Percentiles rank a stretch among this genome's conserved stretches.
phyloP scores from a whole-genome alignment of 169 alveolate species.

The Cryptosporidium viatorum region DNA sequence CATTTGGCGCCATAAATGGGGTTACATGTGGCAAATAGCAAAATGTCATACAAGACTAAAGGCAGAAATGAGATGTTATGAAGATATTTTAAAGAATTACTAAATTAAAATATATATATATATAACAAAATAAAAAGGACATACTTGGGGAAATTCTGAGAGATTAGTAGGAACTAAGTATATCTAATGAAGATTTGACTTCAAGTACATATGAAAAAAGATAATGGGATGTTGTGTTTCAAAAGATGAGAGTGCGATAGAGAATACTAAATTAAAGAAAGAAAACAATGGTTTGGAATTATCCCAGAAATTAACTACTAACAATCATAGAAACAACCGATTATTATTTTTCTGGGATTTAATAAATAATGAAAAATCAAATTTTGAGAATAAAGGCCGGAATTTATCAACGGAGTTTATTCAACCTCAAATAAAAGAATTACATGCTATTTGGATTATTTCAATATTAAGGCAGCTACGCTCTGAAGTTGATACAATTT shows the following conservation, averaged over 20 bases:
- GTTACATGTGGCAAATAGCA: slow-evolving; percentile 54
- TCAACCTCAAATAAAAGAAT: slow-evolving; percentile 43
- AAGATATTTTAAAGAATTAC: not conserved
- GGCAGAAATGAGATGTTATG: not conserved
- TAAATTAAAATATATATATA: not conserved
- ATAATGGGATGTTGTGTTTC: slow-evolving; percentile 72
- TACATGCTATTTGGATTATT: slow-evolving; percentile 55
- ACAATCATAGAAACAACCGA: not conserved
- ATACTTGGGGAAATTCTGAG: not conserved
- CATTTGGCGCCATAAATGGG: slow-evolving; percentile 26
- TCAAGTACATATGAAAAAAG: not conserved
- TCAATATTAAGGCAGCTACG: slow-evolving; percentile 54
- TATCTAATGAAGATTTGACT: slow-evolving; percentile 5
- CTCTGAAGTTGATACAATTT: slow-evolving; percentile 52
- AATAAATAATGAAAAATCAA: not conserved
- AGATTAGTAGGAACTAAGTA: not conserved
- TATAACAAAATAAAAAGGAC: not conserved
- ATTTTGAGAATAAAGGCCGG: not conserved
- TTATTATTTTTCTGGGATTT: not conserved
- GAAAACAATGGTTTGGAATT: not conserved
- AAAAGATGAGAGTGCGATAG: slow-evolving; percentile 34
- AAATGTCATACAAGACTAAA: slow-evolving; percentile 12
- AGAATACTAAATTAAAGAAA: not conserved
- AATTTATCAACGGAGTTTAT: slow-evolving; percentile 9
- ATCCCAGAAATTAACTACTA: not conserved